Base-by-base conservation (phyloP, 2,329 filamentous ascomycete species). In the Colletotrichum lupini region DNA sequence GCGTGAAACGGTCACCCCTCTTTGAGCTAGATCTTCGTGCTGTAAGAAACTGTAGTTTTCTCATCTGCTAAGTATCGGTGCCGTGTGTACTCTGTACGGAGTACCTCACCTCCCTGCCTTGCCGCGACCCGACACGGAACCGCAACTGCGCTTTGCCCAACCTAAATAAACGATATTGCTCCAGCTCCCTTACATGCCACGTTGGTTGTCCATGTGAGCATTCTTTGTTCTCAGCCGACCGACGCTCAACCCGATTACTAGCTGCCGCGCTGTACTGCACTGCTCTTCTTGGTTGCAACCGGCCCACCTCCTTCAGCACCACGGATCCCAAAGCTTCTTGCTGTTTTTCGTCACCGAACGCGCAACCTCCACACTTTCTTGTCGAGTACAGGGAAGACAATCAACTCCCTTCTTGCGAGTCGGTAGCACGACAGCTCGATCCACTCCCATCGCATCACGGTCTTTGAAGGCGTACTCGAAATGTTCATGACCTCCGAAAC, bases 131-230 rank as follows among this genome's bases (percentile, higher is more conserved):
- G 8, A 53, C 57, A 24, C 42, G 49, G 22, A 67, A 62, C 19
- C 49, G 42, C 42, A 49, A 22, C 42, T 49, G 42, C 42, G 19
- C 42, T 8, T n/a, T 49, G 42, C 42, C 42, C 42, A 49, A 49
- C 42, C 42, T 49, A 22, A 49, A 49, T 49, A 22, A 49, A 49
- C 52, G 58, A 63, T 14, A 64, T 72, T 72, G 58, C 65, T 63
- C 57, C 59, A 42, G 32, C 28, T 72, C 65, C 69, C 69, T 72
- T 72, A 52, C 68, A 68, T 72, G 53, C 69, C 65, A 69, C 65
- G 30, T 59, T 58, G 11, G 22, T 56, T 24, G 22, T 55, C 12
- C 57, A 57, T 37, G 12, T 28, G 52, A 14, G 28, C 8, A 58
- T 42, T 35, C 22, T 63, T 22, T 49, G 19, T 49, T 19, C 42